Evolutionary conservation across 371 early-diverging fungal species (phyloP), one percentile per base, ranked within the genome.

Genomic region (Mucor circinelloides): DNA sequence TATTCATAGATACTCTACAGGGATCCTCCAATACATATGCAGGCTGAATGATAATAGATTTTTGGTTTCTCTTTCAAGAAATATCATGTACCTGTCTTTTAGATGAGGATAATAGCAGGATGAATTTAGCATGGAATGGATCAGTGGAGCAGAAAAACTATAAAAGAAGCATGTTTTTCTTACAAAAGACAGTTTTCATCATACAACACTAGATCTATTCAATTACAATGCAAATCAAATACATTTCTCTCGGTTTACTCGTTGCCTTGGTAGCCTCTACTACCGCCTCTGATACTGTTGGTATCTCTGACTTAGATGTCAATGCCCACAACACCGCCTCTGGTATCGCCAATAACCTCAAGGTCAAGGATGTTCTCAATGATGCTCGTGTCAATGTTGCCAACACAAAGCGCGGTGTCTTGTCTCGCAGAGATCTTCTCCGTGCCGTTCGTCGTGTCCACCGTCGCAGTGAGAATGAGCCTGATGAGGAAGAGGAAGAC

Each of bases 201-300:
- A 4, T 40, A 40, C 40, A 40, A 17, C 40, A 17, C 17, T 40
- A 0, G 40, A 40, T 40, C 5, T 17, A 17, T 40, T 3, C 40
- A 40, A 5, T 8, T 36, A 55, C 55, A 55, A 56, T 56, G 56
- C 56, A 56, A 56, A 31, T 56, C 31, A 56, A 56, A n/a, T 56
- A 31, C 32, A 28, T 56, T 19, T 30, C 56, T 56, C 56, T 56
- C 10, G 56, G 56, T 56, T 19, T 56, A n/a, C 17, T 28, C 30
- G 15, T 56, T 10, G 50, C 50, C 12, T 4, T 30, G 28, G 56
- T 56, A n/a, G 50, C 50, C 5, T 31, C 32, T 17, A 19, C 30
- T 17, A 31, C 28, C n/a, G 30, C 56, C n/a, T 19, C 23, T 23
- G 50, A 50, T 19, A 23, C 25, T 56, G 31, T 32, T 10, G 5